Evolutionary conservation across 371 early-diverging fungal genomes (phyloP).

Genomic region (Saksenaea oblongispora): DNA sequence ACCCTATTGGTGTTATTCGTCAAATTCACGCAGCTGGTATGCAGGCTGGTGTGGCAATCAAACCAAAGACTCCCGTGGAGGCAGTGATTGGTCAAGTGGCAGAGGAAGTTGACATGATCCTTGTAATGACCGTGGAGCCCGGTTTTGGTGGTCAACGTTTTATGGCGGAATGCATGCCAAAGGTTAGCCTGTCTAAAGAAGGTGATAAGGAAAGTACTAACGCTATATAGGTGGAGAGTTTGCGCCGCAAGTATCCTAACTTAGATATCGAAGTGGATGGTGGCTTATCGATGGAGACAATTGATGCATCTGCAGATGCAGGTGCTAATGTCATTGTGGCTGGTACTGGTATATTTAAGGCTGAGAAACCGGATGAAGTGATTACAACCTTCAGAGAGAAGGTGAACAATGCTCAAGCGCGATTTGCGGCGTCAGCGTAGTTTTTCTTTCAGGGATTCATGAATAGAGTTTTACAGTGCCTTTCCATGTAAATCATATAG

Average conservation of each 20-base stretch:
- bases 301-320: conserved; percentile 84
- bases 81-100: conserved; percentile 65
- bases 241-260: conserved; percentile 82
- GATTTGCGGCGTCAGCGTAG: background rate
- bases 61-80: conserved; percentile 90
- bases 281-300: conserved; percentile 87
- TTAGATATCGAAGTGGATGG: conserved; percentile 98
- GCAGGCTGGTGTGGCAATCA: conserved; percentile 94
- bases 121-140: conserved; percentile 99
- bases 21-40: conserved; percentile 82
- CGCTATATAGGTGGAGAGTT: conserved; percentile 39
- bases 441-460: background rate
- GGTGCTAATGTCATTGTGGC: conserved; percentile 99
- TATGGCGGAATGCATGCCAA: conserved; percentile 86
- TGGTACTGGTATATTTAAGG: conserved; percentile 94
- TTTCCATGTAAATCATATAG: background rate
- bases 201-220: background rate
- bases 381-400: conserved; percentile 71
- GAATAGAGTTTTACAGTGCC: no score
- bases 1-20: conserved; percentile 76
- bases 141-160: conserved; percentile 97
- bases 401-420: conserved; percentile 58
- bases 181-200: conserved; percentile 52
- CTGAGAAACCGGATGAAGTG: conserved; percentile 70
- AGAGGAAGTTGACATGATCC: conserved; percentile 83